phyloP scores from a whole-genome alignment of 768 basidiomycete genomes.

The Collybia mongolica region DNA sequence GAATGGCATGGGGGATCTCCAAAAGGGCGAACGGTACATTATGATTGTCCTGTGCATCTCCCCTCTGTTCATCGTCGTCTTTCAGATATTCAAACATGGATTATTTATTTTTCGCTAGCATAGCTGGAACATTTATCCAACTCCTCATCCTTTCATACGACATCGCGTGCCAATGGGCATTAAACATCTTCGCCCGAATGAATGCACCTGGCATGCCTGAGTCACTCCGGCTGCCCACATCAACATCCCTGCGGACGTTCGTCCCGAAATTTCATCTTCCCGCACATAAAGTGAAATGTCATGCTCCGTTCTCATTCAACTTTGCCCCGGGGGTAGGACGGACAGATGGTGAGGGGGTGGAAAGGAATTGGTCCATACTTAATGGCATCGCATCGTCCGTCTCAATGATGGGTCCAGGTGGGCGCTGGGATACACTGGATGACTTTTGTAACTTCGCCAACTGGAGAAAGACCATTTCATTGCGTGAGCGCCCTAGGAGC shows the following conservation, averaged over 20 bases:
- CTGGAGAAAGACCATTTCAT: conserved; percentile 16
- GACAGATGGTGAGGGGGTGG: conserved; percentile 16
- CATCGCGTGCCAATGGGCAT: too few relatives aligned
- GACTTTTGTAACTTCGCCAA: conserved; percentile 18
- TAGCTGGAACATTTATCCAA: conserved; percentile 2
- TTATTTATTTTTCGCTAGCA: conserved; percentile 17
- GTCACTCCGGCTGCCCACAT: background rate
- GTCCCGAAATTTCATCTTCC: conserved; percentile 31
- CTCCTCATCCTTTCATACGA: conserved; percentile 19
- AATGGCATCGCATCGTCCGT: conserved; percentile 12
- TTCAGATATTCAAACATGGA: conserved; percentile 19
- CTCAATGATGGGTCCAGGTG: too few relatives aligned
- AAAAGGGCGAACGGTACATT: conserved; percentile 13
- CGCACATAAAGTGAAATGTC: conserved; percentile 20
- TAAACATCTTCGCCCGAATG: conserved; percentile 14
- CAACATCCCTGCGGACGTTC: background rate
- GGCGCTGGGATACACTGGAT: conserved; percentile 21
- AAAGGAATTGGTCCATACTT: conserved; percentile 19
- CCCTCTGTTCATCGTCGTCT: background rate
- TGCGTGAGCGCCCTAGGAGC: background rate
- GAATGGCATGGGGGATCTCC: conserved; percentile 8
- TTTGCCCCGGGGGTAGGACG: conserved; percentile 16
- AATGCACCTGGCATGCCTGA: background rate
- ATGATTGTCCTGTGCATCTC: background rate
- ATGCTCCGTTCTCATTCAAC: conserved; percentile 20